A percentile compares a stretch with the other conserved stretches of the same genome.
phyloP scores from a whole-genome alignment of 805 yeast genomes.

The Candida boleticola region DNA sequence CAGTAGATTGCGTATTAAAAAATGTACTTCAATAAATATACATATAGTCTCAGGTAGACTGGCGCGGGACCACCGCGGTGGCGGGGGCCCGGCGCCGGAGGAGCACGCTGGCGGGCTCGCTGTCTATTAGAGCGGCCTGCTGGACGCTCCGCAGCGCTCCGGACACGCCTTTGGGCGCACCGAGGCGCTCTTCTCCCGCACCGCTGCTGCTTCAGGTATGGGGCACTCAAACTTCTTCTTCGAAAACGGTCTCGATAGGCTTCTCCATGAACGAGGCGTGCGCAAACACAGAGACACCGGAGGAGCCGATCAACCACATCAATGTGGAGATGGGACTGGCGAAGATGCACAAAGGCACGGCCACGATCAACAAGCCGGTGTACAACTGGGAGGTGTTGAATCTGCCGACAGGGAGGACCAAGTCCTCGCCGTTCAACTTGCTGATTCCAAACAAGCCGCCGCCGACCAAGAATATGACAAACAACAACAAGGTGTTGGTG shows the following conservation, averaged over 20 bases:
- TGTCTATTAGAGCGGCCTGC: too few species aligned
- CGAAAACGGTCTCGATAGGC: constrained; percentile 92
- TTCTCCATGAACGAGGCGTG: constrained; percentile 93
- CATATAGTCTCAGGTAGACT: background rate
- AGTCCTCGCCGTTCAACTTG: constrained; percentile 77
- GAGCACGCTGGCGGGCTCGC: too few species aligned
- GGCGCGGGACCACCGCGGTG: too few species aligned
- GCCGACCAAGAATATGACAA: constrained; percentile 70
- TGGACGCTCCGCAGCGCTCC: too few species aligned
- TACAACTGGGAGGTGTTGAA: constrained; percentile 78
- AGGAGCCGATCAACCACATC: constrained; percentile 89
- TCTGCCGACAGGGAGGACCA: constrained; percentile 69
- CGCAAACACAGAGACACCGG: constrained; percentile 70
- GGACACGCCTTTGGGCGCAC: too few species aligned
- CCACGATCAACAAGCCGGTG: constrained; percentile 73
- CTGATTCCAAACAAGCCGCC: constrained; percentile 79
- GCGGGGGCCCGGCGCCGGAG: too few species aligned
- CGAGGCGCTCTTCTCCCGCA: too few species aligned
- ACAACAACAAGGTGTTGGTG: constrained; percentile 79
- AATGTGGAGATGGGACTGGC: constrained; percentile 89
- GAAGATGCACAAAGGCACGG: constrained; percentile 77
- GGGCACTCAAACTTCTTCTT: constrained; percentile 61
- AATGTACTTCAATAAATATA: background rate
- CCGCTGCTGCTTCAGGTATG: too few species aligned
- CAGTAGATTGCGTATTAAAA: too few species aligned